Evolutionary conservation across 257 asterid genomes (phyloP), one percentile per base, ranked within the genome.

Genomic region (Solanum chilense): DNA sequence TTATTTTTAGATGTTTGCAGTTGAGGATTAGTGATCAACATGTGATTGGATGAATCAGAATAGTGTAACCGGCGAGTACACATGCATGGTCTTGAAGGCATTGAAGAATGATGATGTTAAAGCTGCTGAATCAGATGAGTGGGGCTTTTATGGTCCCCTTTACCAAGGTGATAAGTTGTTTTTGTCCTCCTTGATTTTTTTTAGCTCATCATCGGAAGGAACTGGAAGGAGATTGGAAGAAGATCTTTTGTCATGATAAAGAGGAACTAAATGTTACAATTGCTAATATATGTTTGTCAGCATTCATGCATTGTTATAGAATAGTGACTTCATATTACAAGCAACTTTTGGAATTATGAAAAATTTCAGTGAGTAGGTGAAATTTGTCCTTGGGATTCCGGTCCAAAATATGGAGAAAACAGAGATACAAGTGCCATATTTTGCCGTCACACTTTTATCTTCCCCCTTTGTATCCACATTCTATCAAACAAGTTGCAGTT

Each of bases 61-160:
- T 91, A 84, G 76, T 47, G 93, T 96, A 62, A 97, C 99, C 56
- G 99, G 99, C 44, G 99, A 97, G 89, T 94, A 97, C 86, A 91
- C 97, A 41, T 95, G 99, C 92, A 97, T 97, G 99, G 90, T 94
- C 88, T 90, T 97, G 92, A 94, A 91, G 92, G 92, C 99, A 74
- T 90, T 97, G 82, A 93, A 92, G 68, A 93, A 89, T 89, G 98
- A 95, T 87, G 99, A 94, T 42, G 92, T 95, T 88, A 95, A 95
- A 90, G 91, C 92, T 71, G 86, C 82, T 90, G 95, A 88, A 62
- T 91, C 94, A 1, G 95, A 93, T 88, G 89, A 88, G 44, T 93
- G 94, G 94, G 95, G 95, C 64, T 96, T 94, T 91, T 89, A 94
- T 84, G 93, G 94, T 87, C 97, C 94, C 42, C 94, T 89, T 69